These are phyloP conservation scores for Macroventuria anomochaeta DNA, from an alignment of 2,329 filamentous ascomycete genomes.

Conservation along the genomic window DNA sequence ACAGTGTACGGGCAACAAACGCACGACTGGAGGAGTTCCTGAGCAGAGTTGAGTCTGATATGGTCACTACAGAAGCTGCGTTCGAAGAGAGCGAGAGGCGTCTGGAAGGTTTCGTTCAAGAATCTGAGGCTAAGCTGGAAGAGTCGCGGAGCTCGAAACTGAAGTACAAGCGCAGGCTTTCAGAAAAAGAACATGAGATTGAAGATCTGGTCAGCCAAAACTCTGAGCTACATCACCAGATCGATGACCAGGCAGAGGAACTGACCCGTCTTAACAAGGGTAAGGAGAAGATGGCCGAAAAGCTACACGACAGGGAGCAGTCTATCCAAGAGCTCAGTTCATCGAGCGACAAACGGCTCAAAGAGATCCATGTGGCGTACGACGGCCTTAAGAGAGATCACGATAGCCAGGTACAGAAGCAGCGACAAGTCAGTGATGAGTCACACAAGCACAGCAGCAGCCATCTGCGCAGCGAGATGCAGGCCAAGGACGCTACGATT, in stretches of 20 bases:
- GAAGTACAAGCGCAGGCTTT: slow-evolving; percentile 42
- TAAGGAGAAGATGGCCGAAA: slow-evolving; percentile 30
- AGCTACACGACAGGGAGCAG: slow-evolving; percentile 37
- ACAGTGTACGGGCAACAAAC: slow-evolving; percentile 39
- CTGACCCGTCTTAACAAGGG: slow-evolving; percentile 30
- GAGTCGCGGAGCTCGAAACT: slow-evolving; percentile 34
- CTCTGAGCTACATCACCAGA: slow-evolving; percentile 33
- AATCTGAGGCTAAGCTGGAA: slow-evolving; percentile 40
- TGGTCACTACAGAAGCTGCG: slow-evolving; percentile 38
- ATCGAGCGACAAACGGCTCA: slow-evolving; percentile 30
- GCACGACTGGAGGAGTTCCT: slow-evolving; percentile 42
- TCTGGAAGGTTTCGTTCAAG: slow-evolving; percentile 34
- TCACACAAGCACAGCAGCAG: slow-evolving; percentile 15
- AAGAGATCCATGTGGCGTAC: slow-evolving; percentile 31
- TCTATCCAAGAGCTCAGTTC: slow-evolving; percentile 35
- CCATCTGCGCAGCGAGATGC: slow-evolving; percentile 27
- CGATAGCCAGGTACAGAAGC: slow-evolving; percentile 23
- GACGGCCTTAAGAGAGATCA: slow-evolving; percentile 28
- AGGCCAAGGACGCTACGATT: slow-evolving; percentile 37
- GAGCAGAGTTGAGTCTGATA: slow-evolving; percentile 39
- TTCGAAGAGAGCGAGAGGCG: slow-evolving; percentile 41
- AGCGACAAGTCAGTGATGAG: slow-evolving; percentile 10
- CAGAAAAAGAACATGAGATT: slow-evolving; percentile 38
- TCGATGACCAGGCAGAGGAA: slow-evolving; percentile 35
- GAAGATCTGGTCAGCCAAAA: slow-evolving; percentile 39